These are phyloP conservation scores for Zygnema cylindricum DNA, from an alignment of 139 green algal species.

Conservation along the genomic window DNA sequence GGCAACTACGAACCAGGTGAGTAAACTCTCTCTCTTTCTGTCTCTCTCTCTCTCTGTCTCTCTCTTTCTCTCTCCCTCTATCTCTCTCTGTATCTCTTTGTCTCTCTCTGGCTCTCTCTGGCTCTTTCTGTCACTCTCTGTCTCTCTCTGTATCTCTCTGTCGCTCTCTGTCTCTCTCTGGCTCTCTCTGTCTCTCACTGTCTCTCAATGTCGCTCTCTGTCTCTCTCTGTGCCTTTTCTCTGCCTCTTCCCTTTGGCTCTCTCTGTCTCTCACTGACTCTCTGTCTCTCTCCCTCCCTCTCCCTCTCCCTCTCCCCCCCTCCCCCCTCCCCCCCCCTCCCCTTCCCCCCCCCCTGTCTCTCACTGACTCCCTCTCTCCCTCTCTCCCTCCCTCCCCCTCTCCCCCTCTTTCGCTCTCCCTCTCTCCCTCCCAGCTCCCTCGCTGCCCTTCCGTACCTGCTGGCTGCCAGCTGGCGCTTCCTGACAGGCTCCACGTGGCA, in stretches of 20 bases:
- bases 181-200: background rate
- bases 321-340: background rate
- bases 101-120: background rate
- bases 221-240: too few species aligned
- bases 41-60: too few species aligned
- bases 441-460: background rate
- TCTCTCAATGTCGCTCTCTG: too few species aligned
- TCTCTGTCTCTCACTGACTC: background rate
- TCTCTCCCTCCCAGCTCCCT: background rate
- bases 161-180: background rate
- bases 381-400: background rate
- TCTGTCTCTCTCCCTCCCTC: background rate
- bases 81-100: background rate
- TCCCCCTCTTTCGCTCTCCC: background rate
- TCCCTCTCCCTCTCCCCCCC: background rate
- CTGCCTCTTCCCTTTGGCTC: background rate
- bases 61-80: background rate
- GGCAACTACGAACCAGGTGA: slow-evolving; percentile 38
- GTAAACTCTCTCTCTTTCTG: background rate
- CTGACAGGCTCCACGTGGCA: background rate
- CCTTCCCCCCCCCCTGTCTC: background rate
- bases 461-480: background rate
- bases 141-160: background rate
- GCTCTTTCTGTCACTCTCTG: background rate
- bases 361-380: background rate